Evolutionary conservation across 495 filamentous ascomycete species (phyloP), one percentile per base, ranked within the genome.

Genomic region (Cercophora samala): DNA sequence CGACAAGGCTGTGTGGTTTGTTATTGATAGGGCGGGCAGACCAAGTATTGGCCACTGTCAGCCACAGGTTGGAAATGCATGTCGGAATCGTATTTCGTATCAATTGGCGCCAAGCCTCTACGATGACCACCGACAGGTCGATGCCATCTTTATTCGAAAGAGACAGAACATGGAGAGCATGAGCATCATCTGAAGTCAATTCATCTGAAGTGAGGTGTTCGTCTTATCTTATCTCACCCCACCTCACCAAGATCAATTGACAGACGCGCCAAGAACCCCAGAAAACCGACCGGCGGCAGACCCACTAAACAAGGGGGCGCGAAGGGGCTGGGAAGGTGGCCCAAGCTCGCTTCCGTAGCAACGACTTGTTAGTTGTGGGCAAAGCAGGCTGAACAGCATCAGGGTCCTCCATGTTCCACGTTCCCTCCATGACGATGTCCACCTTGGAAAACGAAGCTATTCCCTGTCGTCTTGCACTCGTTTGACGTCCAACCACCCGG

Each of bases 261-360:
- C 53, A 46, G 37, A 17, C 18, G 53, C 18, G 53, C 53, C 22
- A 19, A 56, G 53, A 56, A 56, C 53, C 53, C 22, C 22, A 23
- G 22, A 56, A 56, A 56, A 23, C 22, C 53, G 53, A 56, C 22
- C 53, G 53, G 22, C 18, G 53, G 53, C 6, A 19, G 22, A 56
- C 53, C 22, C n/a, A 19, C n/a, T 21, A 21, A 56, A 23, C 22
- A 19, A 56, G n/a, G n/a, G 19, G 53, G n/a, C 53, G 5, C 5
- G 26, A 29, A 29, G 26, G 26, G 26, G 26, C 26, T 29, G 26
- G 26, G 26, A 56, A 56, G 22, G n/a, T 56, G 53, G 53, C n/a
- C 53, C 53, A 18, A 56, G 53, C 53, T 56, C 53, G 53, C 53
- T 56, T 23, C 53, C 53, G 53, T 56, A 56, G 53, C 53, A 56